A percentile compares a stretch with the other conserved stretches of the same genome.
phyloP scores from a whole-genome alignment of 2,329 filamentous ascomycete species.

The Rutstroemia sp. region DNA sequence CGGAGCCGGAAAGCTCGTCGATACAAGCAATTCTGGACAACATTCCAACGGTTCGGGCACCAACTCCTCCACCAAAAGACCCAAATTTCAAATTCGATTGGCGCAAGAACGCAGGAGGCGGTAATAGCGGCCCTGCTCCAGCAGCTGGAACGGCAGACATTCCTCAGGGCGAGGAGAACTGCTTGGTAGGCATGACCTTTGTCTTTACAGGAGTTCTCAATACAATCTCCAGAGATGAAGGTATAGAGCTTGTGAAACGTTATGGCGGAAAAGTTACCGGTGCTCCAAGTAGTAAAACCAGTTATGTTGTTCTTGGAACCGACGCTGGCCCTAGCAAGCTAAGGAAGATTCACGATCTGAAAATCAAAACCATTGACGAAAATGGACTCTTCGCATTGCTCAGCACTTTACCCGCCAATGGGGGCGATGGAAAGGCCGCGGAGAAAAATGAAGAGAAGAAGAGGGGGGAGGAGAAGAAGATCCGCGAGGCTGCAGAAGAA shows the following conservation, averaged over 20 bases:
- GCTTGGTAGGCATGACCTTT: conserved; percentile 80
- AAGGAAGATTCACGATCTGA: conserved; percentile 70
- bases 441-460: conserved; percentile 80
- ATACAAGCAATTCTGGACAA: conserved; percentile 82
- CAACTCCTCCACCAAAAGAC: conserved; percentile 71
- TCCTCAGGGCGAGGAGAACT: conserved; percentile 80
- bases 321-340: conserved; percentile 94
- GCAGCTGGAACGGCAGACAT: conserved; percentile 60
- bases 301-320: conserved; percentile 80
- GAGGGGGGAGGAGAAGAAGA: conserved; percentile 74
- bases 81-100: conserved; percentile 74
- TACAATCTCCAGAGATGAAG: conserved; percentile 76
- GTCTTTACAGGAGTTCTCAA: conserved; percentile 90
- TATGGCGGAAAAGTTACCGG: conserved; percentile 88
- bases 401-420: conserved; percentile 69
- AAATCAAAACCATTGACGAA: conserved; percentile 89
- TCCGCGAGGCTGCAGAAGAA: conserved; percentile 70
- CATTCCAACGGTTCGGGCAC: conserved; percentile 75
- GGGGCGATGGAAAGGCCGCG: conserved; percentile 81
- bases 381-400: conserved; percentile 87
- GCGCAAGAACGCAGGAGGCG: conserved; percentile 52
- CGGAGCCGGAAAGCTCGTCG: conserved; percentile 57
- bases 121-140: conserved; percentile 55
- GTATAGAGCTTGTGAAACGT: conserved; percentile 76
- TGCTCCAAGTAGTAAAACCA: conserved; percentile 86